Conservation (phyloP, 1,284 basidiomycete species). For the Inonotus hispidus region DNA sequence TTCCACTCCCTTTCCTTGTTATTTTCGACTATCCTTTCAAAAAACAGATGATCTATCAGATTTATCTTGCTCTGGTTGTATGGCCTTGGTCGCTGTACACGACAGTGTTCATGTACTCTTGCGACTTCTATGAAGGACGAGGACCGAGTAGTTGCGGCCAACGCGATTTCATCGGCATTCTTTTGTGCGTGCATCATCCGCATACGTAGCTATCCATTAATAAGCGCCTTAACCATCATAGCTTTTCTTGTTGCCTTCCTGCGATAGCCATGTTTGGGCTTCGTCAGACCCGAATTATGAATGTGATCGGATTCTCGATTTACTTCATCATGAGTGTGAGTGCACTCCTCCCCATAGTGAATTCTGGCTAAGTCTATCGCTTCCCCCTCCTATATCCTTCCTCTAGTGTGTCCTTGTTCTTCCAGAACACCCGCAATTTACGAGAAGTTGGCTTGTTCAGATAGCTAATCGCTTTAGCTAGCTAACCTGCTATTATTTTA, state of each 20-base stretch:
- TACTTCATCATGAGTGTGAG: conserved; percentile 21
- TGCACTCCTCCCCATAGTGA: neutral
- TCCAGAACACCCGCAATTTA: conserved; percentile 3
- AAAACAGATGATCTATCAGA: conserved; percentile 30
- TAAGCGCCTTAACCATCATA: neutral
- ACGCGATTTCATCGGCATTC: conserved; percentile 23
- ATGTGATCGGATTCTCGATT: conserved; percentile 16
- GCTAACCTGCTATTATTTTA: neutral
- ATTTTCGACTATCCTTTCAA: conserved; percentile 32
- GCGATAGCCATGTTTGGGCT: conserved; percentile 26
- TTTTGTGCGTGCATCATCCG: conserved; percentile 23
- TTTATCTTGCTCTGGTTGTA: conserved; percentile 24
- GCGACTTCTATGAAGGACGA: conserved; percentile 20
- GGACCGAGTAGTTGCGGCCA: conserved; percentile 15
- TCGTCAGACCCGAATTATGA: conserved; percentile 23
- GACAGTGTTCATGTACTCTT: conserved; percentile 14
- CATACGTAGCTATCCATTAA: neutral
- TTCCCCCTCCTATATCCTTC: too few relatives aligned
- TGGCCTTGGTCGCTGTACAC: conserved; percentile 28
- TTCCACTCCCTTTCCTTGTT: conserved; percentile 34
- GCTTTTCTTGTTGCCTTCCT: conserved; percentile 21
- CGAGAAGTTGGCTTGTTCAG: conserved; percentile 8
- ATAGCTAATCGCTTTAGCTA: neutral
- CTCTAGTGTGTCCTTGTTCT: conserved; percentile 7
- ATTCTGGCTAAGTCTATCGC: neutral